Evolutionary conservation across 371 early-diverging fungal genomes (phyloP).

Genomic region (Batkoa obscura): DNA sequence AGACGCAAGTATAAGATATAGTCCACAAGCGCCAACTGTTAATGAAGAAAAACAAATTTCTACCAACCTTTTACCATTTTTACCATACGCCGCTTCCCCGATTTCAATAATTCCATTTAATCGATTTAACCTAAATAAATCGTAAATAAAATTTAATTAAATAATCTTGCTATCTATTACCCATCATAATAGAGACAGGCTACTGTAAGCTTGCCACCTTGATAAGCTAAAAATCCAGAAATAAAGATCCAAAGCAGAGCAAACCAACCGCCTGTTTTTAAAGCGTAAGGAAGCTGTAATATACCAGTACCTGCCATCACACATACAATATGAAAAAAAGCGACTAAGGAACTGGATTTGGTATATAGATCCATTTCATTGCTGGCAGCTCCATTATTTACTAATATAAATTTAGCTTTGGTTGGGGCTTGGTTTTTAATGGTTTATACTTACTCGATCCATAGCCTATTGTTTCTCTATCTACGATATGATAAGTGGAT

Average conservation of each 20-base stretch:
- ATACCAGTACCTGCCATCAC: constrained; percentile 27
- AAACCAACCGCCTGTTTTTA: constrained; percentile 65
- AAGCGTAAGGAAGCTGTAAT: constrained; percentile 59
- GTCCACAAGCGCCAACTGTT: not conserved
- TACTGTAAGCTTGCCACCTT: constrained; percentile 43
- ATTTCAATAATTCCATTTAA: constrained; percentile 34
- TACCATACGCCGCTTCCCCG: constrained; percentile 43
- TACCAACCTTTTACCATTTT: constrained; percentile 27
- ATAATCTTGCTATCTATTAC: not conserved
- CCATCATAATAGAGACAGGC: constrained; percentile 35
- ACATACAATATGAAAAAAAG: constrained; percentile 2
- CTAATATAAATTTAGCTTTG: too few species aligned
- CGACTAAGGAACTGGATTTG: not conserved
- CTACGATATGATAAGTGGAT: too few species aligned
- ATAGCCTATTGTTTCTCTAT: too few species aligned
- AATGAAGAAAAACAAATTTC: not conserved
- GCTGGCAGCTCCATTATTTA: too few species aligned
- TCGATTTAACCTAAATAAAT: constrained; percentile 4
- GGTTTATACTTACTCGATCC: too few species aligned
- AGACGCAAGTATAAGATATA: constrained; percentile 3
- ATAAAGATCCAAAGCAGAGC: constrained; percentile 47
- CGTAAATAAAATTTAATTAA: not conserved
- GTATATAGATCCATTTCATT: too few species aligned
- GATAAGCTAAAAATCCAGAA: constrained; percentile 49
- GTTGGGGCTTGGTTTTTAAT: too few species aligned